Percentiles rank a stretch among this genome's conserved stretches.
These are phyloP conservation scores for Linnemannia hyalina DNA, from an alignment of 192 early-diverging fungal species.

Conservation along the genomic window DNA sequence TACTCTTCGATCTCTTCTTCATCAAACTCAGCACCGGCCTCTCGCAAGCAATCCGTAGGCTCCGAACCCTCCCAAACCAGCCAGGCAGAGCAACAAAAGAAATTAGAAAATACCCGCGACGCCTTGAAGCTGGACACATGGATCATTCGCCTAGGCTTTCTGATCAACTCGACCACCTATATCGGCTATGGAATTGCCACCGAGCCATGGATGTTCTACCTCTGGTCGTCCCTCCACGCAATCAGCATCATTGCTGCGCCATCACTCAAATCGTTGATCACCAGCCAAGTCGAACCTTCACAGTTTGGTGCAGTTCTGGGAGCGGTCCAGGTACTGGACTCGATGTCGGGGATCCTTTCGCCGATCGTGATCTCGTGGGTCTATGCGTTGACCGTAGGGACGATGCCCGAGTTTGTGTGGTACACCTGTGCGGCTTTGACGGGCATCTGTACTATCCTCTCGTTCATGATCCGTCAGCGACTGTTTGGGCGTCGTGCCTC, in stretches of 20 bases:
- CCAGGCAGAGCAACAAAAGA: background rate
- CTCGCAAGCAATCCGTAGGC: background rate
- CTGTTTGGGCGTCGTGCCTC: slow-evolving; percentile 8
- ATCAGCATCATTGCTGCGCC: slow-evolving; percentile 52
- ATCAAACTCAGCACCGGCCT: background rate
- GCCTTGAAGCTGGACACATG: slow-evolving; percentile 58
- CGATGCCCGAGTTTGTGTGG: slow-evolving; percentile 59
- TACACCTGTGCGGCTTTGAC: slow-evolving; percentile 53
- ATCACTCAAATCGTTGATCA: slow-evolving; percentile 58
- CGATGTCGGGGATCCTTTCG: slow-evolving; percentile 57
- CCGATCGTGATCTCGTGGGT: slow-evolving; percentile 61
- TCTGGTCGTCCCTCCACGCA: slow-evolving; percentile 38
- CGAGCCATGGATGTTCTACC: slow-evolving; percentile 23
- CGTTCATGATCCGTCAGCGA: slow-evolving; percentile 58
- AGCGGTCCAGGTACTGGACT: slow-evolving; percentile 60
- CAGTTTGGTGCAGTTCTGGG: slow-evolving; percentile 65
- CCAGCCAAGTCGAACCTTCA: slow-evolving; percentile 57
- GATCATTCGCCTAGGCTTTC: slow-evolving; percentile 57
- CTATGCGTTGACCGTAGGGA: slow-evolving; percentile 53
- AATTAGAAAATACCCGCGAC: background rate
- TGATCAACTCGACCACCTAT: slow-evolving; percentile 46
- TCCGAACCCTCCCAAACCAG: background rate
- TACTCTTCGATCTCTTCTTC: background rate
- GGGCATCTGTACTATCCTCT: slow-evolving; percentile 28
- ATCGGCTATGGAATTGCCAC: slow-evolving; percentile 46